Evolutionary conservation across 768 basidiomycete species (phyloP), one percentile per base, ranked within the genome.

Genomic region (Dioszegia crocea): DNA sequence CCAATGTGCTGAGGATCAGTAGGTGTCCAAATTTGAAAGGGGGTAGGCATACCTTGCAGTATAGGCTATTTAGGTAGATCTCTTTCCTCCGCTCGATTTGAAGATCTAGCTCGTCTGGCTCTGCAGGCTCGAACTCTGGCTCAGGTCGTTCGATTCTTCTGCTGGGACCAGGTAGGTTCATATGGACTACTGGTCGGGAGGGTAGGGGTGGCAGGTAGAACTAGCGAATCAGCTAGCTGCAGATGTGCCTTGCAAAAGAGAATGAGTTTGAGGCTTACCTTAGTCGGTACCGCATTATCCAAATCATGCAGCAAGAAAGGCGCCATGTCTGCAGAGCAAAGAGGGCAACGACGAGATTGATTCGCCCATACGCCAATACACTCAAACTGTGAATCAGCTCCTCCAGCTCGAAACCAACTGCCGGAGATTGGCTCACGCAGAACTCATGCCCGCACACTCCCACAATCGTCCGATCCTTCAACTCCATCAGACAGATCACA

Each of bases 371-470:
- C 78, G 46, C 87, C 79, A 23, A 96, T 81, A 74, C 92, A 97
- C 56, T 89, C 88, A 64, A 94, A 94, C 75, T 76, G 50, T n/a
- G 0, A 39, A 48, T 56, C 49, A 58, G 58, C 52, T 24, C 23
- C 10, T 19, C 27, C 16, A 29, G 9, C 6, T 31, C 33, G 24
- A 43, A 21, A 2, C 14, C 41, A 29, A 24, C n/a, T 24, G 17
- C 2, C 14, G 33, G 33, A 33, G 19, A 70, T n/a, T n/a, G n/a
- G n/a, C 75, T 72, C 49, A 76, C 75, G 69, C 92, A 97, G 70
- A 93, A 93, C 70, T 89, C 88, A 79, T 97, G 92, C 1, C 89
- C 88, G 76, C 92, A 96, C 8, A 80, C 82, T 1, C 91, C 89
- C 24, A 94, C 80, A 38, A 93, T 82, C 0, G 91, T 88, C 44